A percentile compares a stretch with the other conserved stretches of the same genome.
Conservation (phyloP, 768 basidiomycete genomes). For the Trametes cingulata region DNA sequence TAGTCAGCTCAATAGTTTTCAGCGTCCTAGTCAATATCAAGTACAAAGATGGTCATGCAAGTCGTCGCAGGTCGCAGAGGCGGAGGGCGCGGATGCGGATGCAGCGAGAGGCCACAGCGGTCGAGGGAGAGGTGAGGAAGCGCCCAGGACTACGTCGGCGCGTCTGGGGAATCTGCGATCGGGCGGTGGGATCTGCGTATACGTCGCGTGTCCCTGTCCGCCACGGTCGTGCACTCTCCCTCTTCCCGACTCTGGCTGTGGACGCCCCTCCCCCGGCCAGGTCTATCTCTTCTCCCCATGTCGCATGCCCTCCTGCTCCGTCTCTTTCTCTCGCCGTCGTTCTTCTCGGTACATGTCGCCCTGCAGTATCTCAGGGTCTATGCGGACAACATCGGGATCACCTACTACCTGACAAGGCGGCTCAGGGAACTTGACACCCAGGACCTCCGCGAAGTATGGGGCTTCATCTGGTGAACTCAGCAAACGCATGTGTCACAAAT, state of each 20-base stretch:
- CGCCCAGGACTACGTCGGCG: conserved; percentile 5
- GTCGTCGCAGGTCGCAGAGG: background rate
- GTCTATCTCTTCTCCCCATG: conserved; percentile 24
- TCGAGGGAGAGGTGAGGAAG: background rate
- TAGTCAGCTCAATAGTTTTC: no score
- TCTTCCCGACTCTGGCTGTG: background rate
- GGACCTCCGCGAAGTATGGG: conserved; percentile 85
- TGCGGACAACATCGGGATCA: conserved; percentile 87
- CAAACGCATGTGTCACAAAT: background rate
- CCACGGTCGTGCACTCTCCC: background rate
- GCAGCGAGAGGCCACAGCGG: background rate
- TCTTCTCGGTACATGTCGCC: conserved; percentile 93
- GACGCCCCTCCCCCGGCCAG: background rate
- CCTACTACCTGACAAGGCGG: conserved; percentile 82
- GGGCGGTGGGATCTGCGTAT: conserved; percentile 5
- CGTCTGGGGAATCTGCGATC: conserved; percentile 12
- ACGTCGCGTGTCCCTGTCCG: conserved; percentile 10
- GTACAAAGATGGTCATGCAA: background rate
- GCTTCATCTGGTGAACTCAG: conserved; percentile 73
- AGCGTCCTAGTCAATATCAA: no score
- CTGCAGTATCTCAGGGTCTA: conserved; percentile 83
- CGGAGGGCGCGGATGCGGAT: background rate
- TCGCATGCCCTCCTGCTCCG: conserved; percentile 88
- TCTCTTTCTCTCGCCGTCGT: conserved; percentile 88
- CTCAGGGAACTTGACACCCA: conserved; percentile 65